Base-by-base conservation (phyloP, 345 rosid species). In the Dipteronia sinensis region DNA sequence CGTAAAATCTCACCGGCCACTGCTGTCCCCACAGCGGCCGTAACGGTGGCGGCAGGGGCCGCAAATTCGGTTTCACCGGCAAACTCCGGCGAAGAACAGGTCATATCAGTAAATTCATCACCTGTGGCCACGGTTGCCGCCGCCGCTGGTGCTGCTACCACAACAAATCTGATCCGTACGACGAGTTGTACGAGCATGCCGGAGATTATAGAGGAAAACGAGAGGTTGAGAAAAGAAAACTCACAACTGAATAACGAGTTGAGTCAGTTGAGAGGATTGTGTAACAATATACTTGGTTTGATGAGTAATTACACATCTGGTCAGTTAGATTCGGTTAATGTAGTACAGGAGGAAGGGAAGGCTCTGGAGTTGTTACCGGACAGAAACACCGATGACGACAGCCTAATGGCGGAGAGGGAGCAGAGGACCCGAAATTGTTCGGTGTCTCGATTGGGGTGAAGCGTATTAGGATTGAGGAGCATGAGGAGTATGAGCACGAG, bases 371-470 rank as follows among this genome's bases (percentile, higher is more conserved):
- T 87, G 1, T 19, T 87, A n/a, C 85, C 89, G 11, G 85, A 78
- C 19, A 85, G 84, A 61, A 82, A 81, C 65, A 80, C 23, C 22
- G 81, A 74, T 49, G 78, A 71, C 55, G 79, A 76, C 10, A 82
- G 74, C 22, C 59, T 75, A 2, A 65, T 58, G 76, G 78, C 19
- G 63, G 67, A 27, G 27, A 76, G 53, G 61, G 0, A 61, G 49
- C 8, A 73, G 79, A 73, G 58, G 86, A 67, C 1, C 97, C 98
- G 11, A 88, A 88, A 83, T 71, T 95, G 77, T 95, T 95, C 66
- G 99, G 99, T 58, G 98, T 95, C 16, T 85, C 94, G 0, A 92
- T 95, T 4, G 98, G 99, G 61, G 71, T 76, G 10, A 95, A 95
- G 80, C 90, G 99, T 77, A 78, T 79, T 78, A 89, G 93, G 79